phyloP scores from a whole-genome alignment of 2,329 filamentous ascomycete genomes.

The Chaetomium sp. region DNA sequence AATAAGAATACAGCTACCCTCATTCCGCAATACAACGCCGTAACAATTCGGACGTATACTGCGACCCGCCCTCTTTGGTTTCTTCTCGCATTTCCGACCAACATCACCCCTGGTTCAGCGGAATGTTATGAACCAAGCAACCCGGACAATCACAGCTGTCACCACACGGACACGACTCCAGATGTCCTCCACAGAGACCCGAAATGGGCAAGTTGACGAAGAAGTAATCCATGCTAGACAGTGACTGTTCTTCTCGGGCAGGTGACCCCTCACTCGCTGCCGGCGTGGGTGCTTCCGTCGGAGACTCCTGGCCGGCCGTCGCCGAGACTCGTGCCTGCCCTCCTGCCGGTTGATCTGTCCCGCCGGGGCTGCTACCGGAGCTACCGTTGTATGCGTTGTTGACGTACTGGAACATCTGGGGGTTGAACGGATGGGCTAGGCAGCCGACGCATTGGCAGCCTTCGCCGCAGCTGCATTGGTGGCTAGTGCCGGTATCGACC shows the following conservation, averaged over 20 bases:
- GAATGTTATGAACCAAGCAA: conserved; percentile 52
- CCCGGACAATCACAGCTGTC: conserved; percentile 62
- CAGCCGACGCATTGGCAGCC: conserved; percentile 69
- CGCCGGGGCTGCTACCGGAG: conserved; percentile 26
- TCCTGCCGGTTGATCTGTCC: neutral
- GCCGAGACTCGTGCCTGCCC: conserved; percentile 17
- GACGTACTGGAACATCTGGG: conserved; percentile 52
- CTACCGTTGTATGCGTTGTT: conserved; percentile 34
- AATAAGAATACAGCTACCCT: neutral
- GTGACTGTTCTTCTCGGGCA: conserved; percentile 52
- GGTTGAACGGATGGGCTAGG: conserved; percentile 67
- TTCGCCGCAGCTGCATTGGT: conserved; percentile 65
- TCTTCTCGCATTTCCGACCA: neutral
- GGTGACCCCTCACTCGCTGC: conserved; percentile 48
- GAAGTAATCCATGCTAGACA: conserved; percentile 58
- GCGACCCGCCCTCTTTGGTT: neutral
- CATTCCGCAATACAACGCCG: neutral
- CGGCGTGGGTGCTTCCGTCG: conserved; percentile 49
- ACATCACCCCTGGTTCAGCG: conserved; percentile 7
- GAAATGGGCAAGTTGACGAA: conserved; percentile 59
- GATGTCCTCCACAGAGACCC: conserved; percentile 53
- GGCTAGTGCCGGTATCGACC: conserved; percentile 36
- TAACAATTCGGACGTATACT: neutral
- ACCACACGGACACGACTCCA: conserved; percentile 57
- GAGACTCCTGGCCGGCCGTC: conserved; percentile 36